Percentiles rank a stretch among this genome's conserved stretches.
These are phyloP conservation scores for maize (Zea mays) DNA, from an alignment of 176 grass and related monocot genomes.

Conservation along the genomic window Zm-B73-REFERENCE-NAM-5.0 NC_050103.1:143675001-143675500, in stretches of 20 bases:
- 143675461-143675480: constrained; percentile 2
- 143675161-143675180: background rate
- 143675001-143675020: background rate
- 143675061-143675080: background rate
- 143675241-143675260: background rate
- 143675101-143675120: background rate
- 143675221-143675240: constrained; percentile 9
- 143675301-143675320: constrained; percentile 96
- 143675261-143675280: constrained; percentile 11
- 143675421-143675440: constrained; percentile 20
- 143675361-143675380: constrained; percentile 84
- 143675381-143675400: constrained; percentile 95
- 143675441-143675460: background rate
- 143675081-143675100: background rate
- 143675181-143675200: background rate
- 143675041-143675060: background rate
- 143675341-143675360: constrained; percentile 92
- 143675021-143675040: background rate
- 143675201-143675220: background rate
- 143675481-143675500: constrained; percentile 20
- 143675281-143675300: constrained; percentile 38
- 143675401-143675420: constrained; percentile 25
- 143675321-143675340: constrained; percentile 93
- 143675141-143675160: background rate
- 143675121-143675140: background rate